A percentile compares a stretch with the other conserved stretches of the same genome.
These are phyloP conservation scores for Colletotrichum tropicicola DNA, from an alignment of 2,329 filamentous ascomycete species.

Conservation along the genomic window DNA sequence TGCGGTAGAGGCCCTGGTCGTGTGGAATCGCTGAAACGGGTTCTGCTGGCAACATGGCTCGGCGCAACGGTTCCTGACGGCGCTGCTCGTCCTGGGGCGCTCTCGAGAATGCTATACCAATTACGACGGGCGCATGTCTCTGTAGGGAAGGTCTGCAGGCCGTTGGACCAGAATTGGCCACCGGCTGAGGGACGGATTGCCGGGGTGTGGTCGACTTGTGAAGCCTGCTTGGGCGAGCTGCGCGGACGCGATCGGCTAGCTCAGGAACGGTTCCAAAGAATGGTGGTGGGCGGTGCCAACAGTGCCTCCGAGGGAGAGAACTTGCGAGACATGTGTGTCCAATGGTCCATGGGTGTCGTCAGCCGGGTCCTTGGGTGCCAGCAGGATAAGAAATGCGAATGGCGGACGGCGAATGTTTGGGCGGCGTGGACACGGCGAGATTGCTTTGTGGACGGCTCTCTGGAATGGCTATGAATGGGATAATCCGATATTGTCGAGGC, in stretches of 20 bases:
- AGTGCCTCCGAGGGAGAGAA: neutral
- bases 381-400: neutral
- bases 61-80: neutral
- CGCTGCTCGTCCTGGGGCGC: neutral
- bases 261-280: conserved; percentile 17
- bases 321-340: neutral
- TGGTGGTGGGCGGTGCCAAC: neutral
- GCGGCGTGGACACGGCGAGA: neutral
- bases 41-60: conserved; percentile 8
- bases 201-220: neutral
- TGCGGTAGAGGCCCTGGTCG: conserved; percentile 6
- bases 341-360: neutral
- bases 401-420: neutral
- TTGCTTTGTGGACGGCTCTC: neutral
- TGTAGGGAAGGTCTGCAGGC: conserved; percentile 11
- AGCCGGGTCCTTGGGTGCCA: neutral
- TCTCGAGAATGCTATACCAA: neutral
- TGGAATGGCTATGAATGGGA: conserved; percentile 16
- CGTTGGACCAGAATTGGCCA: neutral
- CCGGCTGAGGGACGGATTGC: neutral
- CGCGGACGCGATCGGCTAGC: conserved; percentile 10
- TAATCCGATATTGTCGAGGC: neutral
- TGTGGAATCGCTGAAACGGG: conserved; percentile 8
- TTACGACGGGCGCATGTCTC: neutral
- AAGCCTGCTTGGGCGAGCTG: neutral